Percentiles rank a stretch among this genome's conserved stretches.
Evolutionary conservation across 1,139 yeast species (phyloP).

Genomic region (Ogataea hybrid): DNA sequence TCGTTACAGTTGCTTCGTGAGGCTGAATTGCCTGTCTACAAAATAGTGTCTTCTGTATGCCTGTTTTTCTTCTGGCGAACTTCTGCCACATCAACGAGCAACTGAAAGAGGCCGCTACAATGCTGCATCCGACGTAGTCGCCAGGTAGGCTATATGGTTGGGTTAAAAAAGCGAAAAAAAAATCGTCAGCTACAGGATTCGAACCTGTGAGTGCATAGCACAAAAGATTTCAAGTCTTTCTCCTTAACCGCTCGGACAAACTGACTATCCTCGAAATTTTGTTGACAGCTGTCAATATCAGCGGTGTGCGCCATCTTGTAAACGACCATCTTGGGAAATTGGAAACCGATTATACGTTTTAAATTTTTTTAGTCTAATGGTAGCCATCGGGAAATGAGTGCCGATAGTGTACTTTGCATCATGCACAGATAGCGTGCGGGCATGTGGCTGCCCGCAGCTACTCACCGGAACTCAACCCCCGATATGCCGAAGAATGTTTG

Average conservation of each 20-base stretch:
- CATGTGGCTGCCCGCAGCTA: too few relatives aligned
- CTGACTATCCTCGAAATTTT: conserved; percentile 20
- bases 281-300: not conserved
- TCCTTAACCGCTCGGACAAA: conserved; percentile 39
- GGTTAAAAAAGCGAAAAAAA: conserved; percentile 11
- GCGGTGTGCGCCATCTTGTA: not conserved
- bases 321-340: too few relatives aligned
- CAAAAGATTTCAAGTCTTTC: conserved; percentile 38
- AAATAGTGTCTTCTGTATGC: not conserved
- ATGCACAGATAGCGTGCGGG: not conserved
- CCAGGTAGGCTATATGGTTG: too few relatives aligned
- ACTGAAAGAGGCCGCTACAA: too few relatives aligned
- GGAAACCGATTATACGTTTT: too few relatives aligned
- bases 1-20: not conserved
- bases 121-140: too few relatives aligned
- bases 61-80: not conserved
- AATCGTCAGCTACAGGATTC: conserved; percentile 34
- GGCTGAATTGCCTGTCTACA: not conserved
- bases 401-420: too few relatives aligned
- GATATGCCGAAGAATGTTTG: too few relatives aligned
- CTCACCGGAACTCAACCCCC: too few relatives aligned
- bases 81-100: too few relatives aligned
- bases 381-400: too few relatives aligned
- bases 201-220: conserved; percentile 38
- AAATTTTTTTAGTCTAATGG: too few relatives aligned